phyloP scores from a whole-genome alignment of 2,329 filamentous ascomycete species.

The Elsinoe batatas region DNA sequence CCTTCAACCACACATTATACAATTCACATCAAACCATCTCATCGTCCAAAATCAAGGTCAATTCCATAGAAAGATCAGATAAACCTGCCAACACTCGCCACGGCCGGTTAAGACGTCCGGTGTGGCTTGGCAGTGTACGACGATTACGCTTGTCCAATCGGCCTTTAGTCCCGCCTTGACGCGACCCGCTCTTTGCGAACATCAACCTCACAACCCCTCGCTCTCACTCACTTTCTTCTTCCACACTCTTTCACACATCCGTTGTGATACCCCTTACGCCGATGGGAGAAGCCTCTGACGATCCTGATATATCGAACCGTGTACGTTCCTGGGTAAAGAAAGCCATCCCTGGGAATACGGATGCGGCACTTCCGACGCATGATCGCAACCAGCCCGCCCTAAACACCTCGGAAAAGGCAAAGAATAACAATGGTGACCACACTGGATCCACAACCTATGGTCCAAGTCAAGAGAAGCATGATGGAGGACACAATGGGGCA shows the following conservation, averaged over 20 bases:
- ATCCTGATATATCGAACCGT: slow-evolving; percentile 41
- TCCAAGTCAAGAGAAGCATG: slow-evolving; percentile 17
- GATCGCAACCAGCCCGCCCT: slow-evolving; percentile 26
- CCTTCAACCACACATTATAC: not conserved
- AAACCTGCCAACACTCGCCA: not conserved
- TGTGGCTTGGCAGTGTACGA: not conserved
- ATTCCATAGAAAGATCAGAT: not conserved
- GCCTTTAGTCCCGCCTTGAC: not conserved
- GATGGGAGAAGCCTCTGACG: slow-evolving; percentile 48
- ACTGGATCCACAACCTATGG: slow-evolving; percentile 20
- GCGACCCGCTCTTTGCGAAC: slow-evolving; percentile 1
- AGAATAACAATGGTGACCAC: slow-evolving; percentile 21
- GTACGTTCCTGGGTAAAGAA: slow-evolving; percentile 40
- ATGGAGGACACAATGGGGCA: slow-evolving; percentile 21
- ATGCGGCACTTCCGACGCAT: slow-evolving; percentile 18
- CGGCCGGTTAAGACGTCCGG: not conserved
- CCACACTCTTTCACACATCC: slow-evolving; percentile 12
- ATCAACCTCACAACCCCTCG: not conserved
- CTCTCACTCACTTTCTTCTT: slow-evolving; percentile 8
- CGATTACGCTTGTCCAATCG: not conserved
- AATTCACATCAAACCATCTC: too few species aligned
- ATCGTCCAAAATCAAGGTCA: too few species aligned
- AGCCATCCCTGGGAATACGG: slow-evolving; percentile 30
- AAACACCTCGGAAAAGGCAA: slow-evolving; percentile 18
- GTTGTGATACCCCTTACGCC: slow-evolving; percentile 22